Percentiles rank a stretch among this genome's conserved stretches.
Evolutionary conservation across 805 yeast genomes (phyloP).

Genomic region (Metschnikowia rubicola): DNA sequence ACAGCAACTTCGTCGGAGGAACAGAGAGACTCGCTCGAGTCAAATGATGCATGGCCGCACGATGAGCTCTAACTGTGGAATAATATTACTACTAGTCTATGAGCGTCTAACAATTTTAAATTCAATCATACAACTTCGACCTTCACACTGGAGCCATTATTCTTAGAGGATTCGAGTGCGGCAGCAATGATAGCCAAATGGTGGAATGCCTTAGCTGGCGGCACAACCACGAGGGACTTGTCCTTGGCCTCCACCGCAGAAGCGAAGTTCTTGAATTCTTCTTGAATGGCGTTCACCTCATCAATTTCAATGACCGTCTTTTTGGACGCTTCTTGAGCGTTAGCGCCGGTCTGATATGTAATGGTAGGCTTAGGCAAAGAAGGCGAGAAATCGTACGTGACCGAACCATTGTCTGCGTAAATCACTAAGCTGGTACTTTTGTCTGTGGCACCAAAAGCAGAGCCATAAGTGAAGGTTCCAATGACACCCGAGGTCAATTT

Average conservation of each 20-base stretch:
- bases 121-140: conserved; percentile 29
- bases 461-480: conserved; percentile 85
- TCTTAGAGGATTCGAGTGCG: conserved; percentile 63
- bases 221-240: conserved; percentile 50
- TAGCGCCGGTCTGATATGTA: conserved; percentile 32
- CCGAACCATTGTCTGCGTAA: conserved; percentile 76
- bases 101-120: conserved; percentile 12
- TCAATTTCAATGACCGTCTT: conserved; percentile 38
- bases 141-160: conserved; percentile 48
- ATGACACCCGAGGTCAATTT: conserved; percentile 58
- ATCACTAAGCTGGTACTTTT: conserved; percentile 65
- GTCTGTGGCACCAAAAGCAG: conserved; percentile 80
- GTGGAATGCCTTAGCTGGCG: conserved; percentile 84
- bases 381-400: conserved; percentile 65
- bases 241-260: conserved; percentile 61
- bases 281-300: conserved; percentile 41
- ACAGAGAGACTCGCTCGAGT: background rate
- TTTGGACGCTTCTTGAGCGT: conserved; percentile 50
- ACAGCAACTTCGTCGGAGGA: too few relatives aligned
- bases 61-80: conserved; percentile 8
- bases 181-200: conserved; percentile 91
- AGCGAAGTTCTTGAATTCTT: conserved; percentile 49
- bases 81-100: background rate
- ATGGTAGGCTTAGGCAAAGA: conserved; percentile 35
- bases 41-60: background rate